phyloP scores from a whole-genome alignment of 306 rosid species.

The Vigna nakashimae region DNA sequence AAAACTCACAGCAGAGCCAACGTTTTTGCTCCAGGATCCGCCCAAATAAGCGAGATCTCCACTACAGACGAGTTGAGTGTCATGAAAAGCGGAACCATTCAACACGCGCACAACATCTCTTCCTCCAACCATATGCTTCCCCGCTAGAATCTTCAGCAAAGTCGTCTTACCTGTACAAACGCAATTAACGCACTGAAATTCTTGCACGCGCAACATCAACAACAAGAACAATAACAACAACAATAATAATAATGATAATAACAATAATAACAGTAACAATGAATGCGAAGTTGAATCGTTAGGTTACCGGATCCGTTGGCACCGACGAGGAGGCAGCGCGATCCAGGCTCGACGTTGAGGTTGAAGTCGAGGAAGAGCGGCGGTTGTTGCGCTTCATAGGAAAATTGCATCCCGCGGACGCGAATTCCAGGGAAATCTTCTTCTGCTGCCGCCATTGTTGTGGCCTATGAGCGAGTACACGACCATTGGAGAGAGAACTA shows the following conservation, averaged over 20 bases:
- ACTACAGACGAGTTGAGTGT: conserved; percentile 80
- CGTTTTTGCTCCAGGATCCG: conserved; percentile 90
- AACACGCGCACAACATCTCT: conserved; percentile 91
- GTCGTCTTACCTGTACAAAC: conserved; percentile 82
- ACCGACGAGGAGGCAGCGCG: conserved; percentile 94
- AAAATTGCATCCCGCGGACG: conserved; percentile 80
- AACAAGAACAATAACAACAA: too few species aligned
- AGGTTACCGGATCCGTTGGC: conserved; percentile 92
- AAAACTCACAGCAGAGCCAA: conserved; percentile 85
- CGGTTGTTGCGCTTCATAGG: conserved; percentile 55
- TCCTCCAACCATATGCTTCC: conserved; percentile 97
- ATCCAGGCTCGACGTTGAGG: conserved; percentile 77
- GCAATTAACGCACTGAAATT: not conserved
- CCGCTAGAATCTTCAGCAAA: conserved; percentile 83
- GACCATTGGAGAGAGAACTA: not conserved
- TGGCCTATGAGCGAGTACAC: not conserved
- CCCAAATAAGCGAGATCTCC: conserved; percentile 96
- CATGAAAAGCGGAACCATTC: conserved; percentile 86
- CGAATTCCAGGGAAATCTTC: conserved; percentile 52
- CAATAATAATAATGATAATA: too few species aligned
- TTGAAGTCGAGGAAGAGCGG: conserved; percentile 77
- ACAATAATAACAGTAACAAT: too few species aligned
- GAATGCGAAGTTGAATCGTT: not conserved
- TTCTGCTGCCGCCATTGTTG: conserved; percentile 59
- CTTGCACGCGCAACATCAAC: not conserved